These are phyloP conservation scores for Zizania palustris DNA, from an alignment of 202 grass and related monocot genomes.

Conservation along the genomic window DNA sequence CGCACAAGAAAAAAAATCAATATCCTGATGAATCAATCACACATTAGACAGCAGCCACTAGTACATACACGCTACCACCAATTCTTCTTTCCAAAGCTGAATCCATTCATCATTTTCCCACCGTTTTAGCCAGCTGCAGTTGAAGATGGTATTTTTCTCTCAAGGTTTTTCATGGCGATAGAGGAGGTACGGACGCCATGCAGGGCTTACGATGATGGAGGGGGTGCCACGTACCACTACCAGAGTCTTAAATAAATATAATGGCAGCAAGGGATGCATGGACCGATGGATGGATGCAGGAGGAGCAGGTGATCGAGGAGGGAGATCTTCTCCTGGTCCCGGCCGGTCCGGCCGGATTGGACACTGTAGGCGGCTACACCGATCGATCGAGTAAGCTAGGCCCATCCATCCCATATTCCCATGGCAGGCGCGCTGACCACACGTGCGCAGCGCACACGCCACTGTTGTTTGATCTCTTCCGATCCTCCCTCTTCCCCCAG, in stretches of 20 bases:
- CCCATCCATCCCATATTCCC: background rate
- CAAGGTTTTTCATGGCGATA: background rate
- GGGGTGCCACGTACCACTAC: background rate
- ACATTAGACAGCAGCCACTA: too few relatives aligned
- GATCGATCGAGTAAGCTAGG: background rate
- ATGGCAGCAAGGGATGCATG: background rate
- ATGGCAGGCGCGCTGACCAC: background rate
- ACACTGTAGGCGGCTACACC: background rate
- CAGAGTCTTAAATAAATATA: constrained; percentile 39
- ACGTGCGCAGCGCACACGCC: background rate
- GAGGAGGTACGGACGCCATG: constrained; percentile 16
- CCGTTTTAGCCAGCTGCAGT: background rate
- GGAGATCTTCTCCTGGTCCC: background rate
- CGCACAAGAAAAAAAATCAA: too few relatives aligned
- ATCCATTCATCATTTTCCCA: background rate
- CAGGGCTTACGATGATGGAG: background rate
- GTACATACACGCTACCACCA: background rate
- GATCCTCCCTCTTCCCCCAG: too few relatives aligned
- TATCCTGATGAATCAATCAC: background rate
- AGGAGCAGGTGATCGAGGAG: background rate
- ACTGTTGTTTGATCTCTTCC: background rate
- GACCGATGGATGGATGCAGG: background rate
- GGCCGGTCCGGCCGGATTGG: background rate
- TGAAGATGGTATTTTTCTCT: background rate
- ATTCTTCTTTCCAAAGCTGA: background rate